Evolutionary conservation across 169 alveolate genomes (phyloP), one percentile per base, ranked within the genome.

Genomic region (Plasmodium coatneyi): DNA sequence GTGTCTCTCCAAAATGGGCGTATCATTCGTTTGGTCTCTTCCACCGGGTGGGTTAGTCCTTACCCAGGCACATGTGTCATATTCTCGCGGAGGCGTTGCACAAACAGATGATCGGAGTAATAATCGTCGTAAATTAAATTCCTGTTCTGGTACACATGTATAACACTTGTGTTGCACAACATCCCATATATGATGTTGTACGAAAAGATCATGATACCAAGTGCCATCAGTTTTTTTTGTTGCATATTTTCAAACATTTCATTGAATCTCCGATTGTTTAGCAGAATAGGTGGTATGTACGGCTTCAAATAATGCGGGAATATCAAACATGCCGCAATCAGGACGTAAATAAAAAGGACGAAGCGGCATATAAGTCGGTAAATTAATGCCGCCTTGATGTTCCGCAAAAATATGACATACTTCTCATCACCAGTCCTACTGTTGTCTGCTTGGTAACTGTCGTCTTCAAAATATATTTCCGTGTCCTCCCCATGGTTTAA

Each of bases 81-180:
- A 46, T 74, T 84, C 19, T 36, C 43, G 10, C 46, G 34, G 32
- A 84, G 39, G 66, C 28, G 41, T 43, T 74, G 39, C 54, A 43
- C 56, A 9, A 84, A 84, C 28, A 84, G 36, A 36, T 56, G 36
- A 14, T 84, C 93, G 6, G 66, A 10, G 79, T 46, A 84, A 32
- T 71, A 41, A 41, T 84, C 92, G 76, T 84, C 80, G 54, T 84
- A 84, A 84, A 84, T 84, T 66, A 84, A 32, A 72, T 76, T 84
- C 56, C 70, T 54, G 30, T 84, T 84, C 49, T 84, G 92, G 41
- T 84, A 84, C 80, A 84, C 70, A 84, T 84, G 92, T 74, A 84
- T 84, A 60, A 32, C 78, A 52, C 39, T 74, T n/a, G 92, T 84
- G 34, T 74, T 84, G 66, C 92, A 84, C 46, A 84, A 46, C 41